phyloP scores from a whole-genome alignment of 768 basidiomycete species.

The Lyophyllum decastes region DNA sequence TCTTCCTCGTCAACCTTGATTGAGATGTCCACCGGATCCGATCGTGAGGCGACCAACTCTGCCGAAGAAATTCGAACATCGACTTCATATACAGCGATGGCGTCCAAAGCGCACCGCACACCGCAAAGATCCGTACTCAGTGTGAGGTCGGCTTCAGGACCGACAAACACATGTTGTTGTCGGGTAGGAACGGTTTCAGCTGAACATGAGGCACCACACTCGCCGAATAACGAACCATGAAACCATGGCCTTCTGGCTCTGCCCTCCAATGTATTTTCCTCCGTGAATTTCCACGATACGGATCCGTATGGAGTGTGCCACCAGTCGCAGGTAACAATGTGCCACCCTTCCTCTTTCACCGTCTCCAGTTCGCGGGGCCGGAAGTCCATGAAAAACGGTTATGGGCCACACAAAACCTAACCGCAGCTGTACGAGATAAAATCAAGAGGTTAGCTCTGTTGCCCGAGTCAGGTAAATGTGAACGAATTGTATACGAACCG shows the following conservation, averaged over 20 bases:
- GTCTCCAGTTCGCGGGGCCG: conserved; percentile 18
- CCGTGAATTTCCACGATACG: conserved; percentile 41
- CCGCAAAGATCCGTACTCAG: conserved; percentile 44
- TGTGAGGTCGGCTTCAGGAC: conserved; percentile 13
- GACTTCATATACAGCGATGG: conserved; percentile 38
- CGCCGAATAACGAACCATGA: conserved; percentile 33
- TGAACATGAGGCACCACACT: conserved; percentile 10
- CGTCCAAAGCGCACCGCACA: conserved; percentile 36
- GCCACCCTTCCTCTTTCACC: conserved; percentile 38
- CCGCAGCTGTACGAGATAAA: conserved; percentile 11
- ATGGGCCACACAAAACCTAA: conserved; percentile 7
- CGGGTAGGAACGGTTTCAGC: conserved; percentile 6
- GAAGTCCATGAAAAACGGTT: conserved; percentile 27
- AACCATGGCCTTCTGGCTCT: conserved; percentile 30
- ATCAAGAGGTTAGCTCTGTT: conserved; percentile 6
- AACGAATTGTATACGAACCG: conserved; percentile 26
- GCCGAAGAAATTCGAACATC: conserved; percentile 42
- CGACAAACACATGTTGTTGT: conserved; percentile 5
- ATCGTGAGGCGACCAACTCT: conserved; percentile 3
- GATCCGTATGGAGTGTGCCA: conserved; percentile 40
- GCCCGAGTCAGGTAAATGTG: neutral
- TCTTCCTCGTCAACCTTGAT: conserved; percentile 34
- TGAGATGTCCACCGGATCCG: conserved; percentile 15
- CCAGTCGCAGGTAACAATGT: conserved; percentile 38
- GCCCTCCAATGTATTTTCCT: conserved; percentile 19